Percentiles rank a stretch among this genome's conserved stretches.
Evolutionary conservation across 768 basidiomycete species (phyloP).

Genomic region (Lanmaoa rubissima): DNA sequence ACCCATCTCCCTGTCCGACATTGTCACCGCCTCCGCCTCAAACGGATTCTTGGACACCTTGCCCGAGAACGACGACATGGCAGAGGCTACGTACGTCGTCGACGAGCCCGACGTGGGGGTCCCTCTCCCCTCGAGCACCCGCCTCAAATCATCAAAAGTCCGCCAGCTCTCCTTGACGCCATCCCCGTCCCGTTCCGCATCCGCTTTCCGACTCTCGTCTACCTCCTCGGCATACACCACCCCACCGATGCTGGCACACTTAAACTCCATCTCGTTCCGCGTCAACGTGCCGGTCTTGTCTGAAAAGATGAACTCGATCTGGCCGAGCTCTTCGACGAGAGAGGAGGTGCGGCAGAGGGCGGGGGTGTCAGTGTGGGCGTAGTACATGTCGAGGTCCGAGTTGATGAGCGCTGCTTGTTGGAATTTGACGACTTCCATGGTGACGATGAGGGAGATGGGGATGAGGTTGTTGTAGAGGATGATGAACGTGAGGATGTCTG

Average conservation of each 20-base stretch:
- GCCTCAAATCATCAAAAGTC: conserved; percentile 74
- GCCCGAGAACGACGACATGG: conserved; percentile 1
- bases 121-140: conserved; percentile 44
- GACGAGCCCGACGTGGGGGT: neutral
- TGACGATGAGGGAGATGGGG: conserved; percentile 97
- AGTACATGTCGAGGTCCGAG: conserved; percentile 98
- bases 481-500: conserved; percentile 96
- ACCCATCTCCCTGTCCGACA: neutral
- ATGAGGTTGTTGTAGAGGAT: conserved; percentile 99
- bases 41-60: conserved; percentile 53
- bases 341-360: conserved; percentile 98
- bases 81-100: too few species aligned
- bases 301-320: conserved; percentile 95
- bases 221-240: conserved; percentile 87
- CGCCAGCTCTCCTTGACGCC: conserved; percentile 58
- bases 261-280: conserved; percentile 98
- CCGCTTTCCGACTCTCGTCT: conserved; percentile 78
- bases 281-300: conserved; percentile 96
- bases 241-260: conserved; percentile 85
- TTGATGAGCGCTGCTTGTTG: conserved; percentile 98
- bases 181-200: conserved; percentile 41
- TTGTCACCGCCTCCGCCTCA: conserved; percentile 32
- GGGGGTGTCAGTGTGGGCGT: conserved; percentile 91
- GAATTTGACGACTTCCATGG: conserved; percentile 99
- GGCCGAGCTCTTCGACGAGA: conserved; percentile 96